These are phyloP conservation scores for Hypoxylon lenormandii DNA, from an alignment of 495 filamentous ascomycete genomes.

Conservation along the genomic window DNA sequence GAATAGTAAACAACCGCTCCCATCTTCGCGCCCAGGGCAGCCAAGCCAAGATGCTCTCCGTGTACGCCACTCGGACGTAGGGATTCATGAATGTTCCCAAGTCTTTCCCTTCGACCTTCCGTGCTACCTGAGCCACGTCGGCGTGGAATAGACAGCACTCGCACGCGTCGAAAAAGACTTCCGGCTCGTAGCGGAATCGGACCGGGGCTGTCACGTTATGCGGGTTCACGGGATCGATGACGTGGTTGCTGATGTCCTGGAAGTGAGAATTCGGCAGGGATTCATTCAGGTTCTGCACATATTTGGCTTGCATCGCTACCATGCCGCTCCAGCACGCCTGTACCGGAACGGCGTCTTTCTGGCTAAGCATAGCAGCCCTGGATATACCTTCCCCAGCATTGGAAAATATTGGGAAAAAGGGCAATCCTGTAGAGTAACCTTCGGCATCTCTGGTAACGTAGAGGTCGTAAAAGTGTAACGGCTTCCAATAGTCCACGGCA, in stretches of 20 bases:
- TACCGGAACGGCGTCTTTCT: conserved; percentile 76
- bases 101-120: conserved; percentile 58
- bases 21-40: conserved; percentile 67
- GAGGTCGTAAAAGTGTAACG: conserved; percentile 84
- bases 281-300: conserved; percentile 60
- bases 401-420: conserved; percentile 81
- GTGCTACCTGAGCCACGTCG: conserved; percentile 64
- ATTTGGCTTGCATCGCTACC: conserved; percentile 78
- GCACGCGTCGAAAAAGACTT: conserved; percentile 78
- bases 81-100: conserved; percentile 77
- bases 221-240: conserved; percentile 46
- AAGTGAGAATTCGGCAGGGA: conserved; percentile 40
- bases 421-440: conserved; percentile 75
- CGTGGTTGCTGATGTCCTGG: conserved; percentile 37
- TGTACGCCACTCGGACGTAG: conserved; percentile 76
- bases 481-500: conserved; percentile 79
- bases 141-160: conserved; percentile 85
- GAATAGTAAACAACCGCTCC: conserved; percentile 68
- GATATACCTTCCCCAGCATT: conserved; percentile 67
- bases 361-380: conserved; percentile 69
- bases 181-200: conserved; percentile 73
- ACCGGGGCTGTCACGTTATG: conserved; percentile 59
- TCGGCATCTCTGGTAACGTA: conserved; percentile 81
- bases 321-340: conserved; percentile 86
- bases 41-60: conserved; percentile 65